Evolutionary conservation across 2,329 filamentous ascomycete species (phyloP).

Genomic region (Botrytis elliptica): DNA sequence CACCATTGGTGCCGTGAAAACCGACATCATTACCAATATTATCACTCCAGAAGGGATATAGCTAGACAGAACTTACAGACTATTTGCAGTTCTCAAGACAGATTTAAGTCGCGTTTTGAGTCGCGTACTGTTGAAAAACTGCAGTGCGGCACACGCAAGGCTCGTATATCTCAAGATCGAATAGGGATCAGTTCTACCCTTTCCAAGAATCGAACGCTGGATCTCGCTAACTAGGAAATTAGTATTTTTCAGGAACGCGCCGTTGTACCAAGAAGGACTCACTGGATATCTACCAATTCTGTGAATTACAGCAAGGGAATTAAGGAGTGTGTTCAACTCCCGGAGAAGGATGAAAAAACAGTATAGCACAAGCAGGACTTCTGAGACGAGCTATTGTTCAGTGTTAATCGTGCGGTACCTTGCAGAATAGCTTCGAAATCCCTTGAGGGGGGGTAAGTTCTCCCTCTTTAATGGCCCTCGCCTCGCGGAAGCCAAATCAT

Average conservation of each 20-base stretch:
- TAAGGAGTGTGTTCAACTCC: conserved; percentile 9
- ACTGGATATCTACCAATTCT: conserved; percentile 11
- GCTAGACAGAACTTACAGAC: conserved; percentile 31
- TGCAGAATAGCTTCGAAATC: conserved; percentile 29
- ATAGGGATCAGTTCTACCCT: background rate
- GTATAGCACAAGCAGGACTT: conserved; percentile 14
- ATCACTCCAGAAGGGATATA: conserved; percentile 23
- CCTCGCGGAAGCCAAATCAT: conserved; percentile 14
- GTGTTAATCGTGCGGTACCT: conserved; percentile 25
- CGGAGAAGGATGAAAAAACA: background rate
- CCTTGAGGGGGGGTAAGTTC: conserved; percentile 28
- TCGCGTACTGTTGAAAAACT: conserved; percentile 23
- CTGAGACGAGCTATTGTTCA: conserved; percentile 22
- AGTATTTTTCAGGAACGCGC: conserved; percentile 9
- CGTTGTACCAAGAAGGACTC: conserved; percentile 6
- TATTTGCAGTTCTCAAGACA: conserved; percentile 28
- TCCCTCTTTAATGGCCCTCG: conserved; percentile 27
- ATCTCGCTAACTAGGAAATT: background rate
- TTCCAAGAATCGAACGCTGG: background rate
- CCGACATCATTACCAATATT: conserved; percentile 23
- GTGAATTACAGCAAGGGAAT: conserved; percentile 15
- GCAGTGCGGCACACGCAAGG: conserved; percentile 24
- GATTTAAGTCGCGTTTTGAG: conserved; percentile 27
- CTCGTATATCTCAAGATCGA: conserved; percentile 12
- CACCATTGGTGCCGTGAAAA: conserved; percentile 15